Evolutionary conservation across 805 yeast genomes (phyloP), one percentile per base, ranked within the genome.

Genomic region (Maudiozyma bulderi): DNA sequence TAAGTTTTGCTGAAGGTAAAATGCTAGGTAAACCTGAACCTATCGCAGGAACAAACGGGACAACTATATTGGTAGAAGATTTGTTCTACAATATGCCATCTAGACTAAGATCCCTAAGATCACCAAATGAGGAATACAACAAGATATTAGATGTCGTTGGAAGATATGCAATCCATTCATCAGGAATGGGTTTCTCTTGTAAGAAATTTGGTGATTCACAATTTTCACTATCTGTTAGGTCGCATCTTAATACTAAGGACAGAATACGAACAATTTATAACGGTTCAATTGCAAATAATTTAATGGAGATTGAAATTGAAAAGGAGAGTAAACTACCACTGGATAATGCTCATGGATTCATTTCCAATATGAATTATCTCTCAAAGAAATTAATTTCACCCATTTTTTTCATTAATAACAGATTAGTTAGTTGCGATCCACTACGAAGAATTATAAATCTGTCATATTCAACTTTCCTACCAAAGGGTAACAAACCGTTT

Each of bases 71-170:
- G 0, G 95, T 89, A 6, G 96, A 89, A 62, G 96, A 93, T 62
- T 69, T 93, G 48, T 93, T 93, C 59, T 93, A 82, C 69, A 93
- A 91, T 61, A 78, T 84, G 31, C 93, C 95, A 0, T 78, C 95
- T 0, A 73, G 99, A 44, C 66, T 84, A 32, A 70, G 82, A 49
- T 77, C 95, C 0, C 67, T 90, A 44, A 73, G 74, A 49, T 74
- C 85, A 0, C 72, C 81, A 9, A 73, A 73, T 53, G 96, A 89
- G 11, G 98, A 93, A 59, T 84, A 81, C 59, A 62, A 78, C 9
- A 81, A 78, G 54, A 84, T 93, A 6, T 64, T 91, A 33, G 97
- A 90, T 54, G 87, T 90, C 5, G 79, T 86, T 0, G 88, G 90
- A 3, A 73, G 86, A 43, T 93, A 93, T 59, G 82, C 96, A 1